phyloP scores from a whole-genome alignment of 331 rosid species.

The Pyracantha coccinea region DNA sequence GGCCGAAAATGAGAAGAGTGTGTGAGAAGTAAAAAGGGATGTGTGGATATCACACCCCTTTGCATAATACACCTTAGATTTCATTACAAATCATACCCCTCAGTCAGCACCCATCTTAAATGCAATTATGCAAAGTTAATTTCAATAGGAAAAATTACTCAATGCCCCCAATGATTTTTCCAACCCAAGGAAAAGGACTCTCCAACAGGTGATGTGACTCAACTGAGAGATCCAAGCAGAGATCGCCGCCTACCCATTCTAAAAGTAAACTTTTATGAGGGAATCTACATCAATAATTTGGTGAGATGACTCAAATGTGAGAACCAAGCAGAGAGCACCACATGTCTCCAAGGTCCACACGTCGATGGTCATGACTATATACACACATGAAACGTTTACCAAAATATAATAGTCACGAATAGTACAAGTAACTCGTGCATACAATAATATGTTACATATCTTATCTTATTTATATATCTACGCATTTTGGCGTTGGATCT shows the following conservation, averaged over 20 bases:
- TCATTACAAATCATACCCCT: too few relatives aligned
- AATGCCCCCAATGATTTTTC: background rate
- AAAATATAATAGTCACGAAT: background rate
- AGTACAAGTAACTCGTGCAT: slow-evolving; percentile 35
- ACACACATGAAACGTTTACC: background rate
- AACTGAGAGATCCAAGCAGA: background rate
- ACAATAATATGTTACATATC: slow-evolving; percentile 2
- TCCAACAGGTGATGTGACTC: background rate
- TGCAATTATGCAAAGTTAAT: background rate
- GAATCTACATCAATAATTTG: background rate
- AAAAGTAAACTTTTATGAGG: background rate
- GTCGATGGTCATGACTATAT: background rate
- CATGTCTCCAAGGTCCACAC: background rate
- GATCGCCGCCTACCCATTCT: background rate
- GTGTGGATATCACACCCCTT: too few relatives aligned
- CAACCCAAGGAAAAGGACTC: background rate
- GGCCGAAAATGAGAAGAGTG: too few relatives aligned
- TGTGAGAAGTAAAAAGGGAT: too few relatives aligned
- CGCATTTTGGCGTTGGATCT: slow-evolving; percentile 6
- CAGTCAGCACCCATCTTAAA: too few relatives aligned
- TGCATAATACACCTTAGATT: too few relatives aligned
- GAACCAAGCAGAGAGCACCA: slow-evolving; percentile 8
- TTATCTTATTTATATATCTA: background rate
- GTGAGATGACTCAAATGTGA: background rate
- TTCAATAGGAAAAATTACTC: background rate